These are phyloP conservation scores for Hymenoscyphus linearis DNA, from an alignment of 2,329 filamentous ascomycete species.

Conservation along the genomic window DNA sequence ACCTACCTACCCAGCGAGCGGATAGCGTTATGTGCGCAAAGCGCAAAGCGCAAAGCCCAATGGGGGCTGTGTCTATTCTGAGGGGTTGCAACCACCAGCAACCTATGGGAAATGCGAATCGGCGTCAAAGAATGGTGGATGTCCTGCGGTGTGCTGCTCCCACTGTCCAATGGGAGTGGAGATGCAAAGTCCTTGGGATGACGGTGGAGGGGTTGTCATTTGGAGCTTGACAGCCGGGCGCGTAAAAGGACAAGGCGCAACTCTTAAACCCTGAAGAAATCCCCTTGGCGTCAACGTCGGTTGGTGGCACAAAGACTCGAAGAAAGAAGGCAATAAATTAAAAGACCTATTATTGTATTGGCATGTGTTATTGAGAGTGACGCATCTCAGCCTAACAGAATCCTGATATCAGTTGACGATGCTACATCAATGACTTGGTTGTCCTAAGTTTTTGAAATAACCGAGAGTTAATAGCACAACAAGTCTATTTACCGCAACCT, in stretches of 20 bases:
- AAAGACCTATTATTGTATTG: background rate
- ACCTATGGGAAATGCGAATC: background rate
- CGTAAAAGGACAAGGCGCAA: conserved; percentile 12
- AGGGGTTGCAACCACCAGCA: conserved; percentile 10
- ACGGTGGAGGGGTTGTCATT: background rate
- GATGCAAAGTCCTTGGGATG: background rate
- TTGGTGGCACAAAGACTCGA: background rate
- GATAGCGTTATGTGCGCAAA: background rate
- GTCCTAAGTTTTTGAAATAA: no score
- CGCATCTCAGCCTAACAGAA: background rate
- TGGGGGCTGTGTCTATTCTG: conserved; percentile 27
- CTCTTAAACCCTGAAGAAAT: background rate
- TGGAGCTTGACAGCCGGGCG: conserved; percentile 15
- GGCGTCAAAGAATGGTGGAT: background rate
- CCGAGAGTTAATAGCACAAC: no score
- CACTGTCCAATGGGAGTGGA: conserved; percentile 15
- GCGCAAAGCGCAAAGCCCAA: background rate
- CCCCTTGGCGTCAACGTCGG: background rate
- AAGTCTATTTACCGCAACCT: no score
- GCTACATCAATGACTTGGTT: no score
- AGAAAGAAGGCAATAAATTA: background rate
- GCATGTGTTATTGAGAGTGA: background rate
- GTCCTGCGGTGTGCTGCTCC: background rate
- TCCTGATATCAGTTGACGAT: no score
- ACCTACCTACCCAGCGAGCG: conserved; percentile 3